A percentile compares a stretch with the other conserved stretches of the same genome.
These are phyloP conservation scores for Tephrocybe sp. DNA, from an alignment of 768 basidiomycete species.

Conservation along the genomic window DNA sequence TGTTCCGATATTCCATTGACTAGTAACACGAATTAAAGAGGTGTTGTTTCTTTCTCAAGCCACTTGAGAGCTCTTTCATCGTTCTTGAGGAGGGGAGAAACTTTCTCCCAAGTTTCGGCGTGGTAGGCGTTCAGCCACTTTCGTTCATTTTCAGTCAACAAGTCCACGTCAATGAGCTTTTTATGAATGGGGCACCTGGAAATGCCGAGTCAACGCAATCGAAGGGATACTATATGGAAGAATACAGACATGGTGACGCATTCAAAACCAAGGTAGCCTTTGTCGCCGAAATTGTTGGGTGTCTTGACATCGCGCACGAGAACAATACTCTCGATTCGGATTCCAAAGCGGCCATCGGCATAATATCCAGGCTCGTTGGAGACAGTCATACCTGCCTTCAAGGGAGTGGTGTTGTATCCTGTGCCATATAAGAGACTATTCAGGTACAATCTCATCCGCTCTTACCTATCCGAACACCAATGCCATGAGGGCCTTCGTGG, in stretches of 20 bases:
- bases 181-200: slow-evolving; percentile 83
- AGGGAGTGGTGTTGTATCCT: slow-evolving; percentile 66
- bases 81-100: slow-evolving; percentile 66
- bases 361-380: slow-evolving; percentile 96
- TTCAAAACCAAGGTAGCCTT: slow-evolving; percentile 84
- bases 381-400: slow-evolving; percentile 86
- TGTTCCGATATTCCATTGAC: no score
- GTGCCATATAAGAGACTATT: background rate
- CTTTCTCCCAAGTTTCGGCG: slow-evolving; percentile 66
- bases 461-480: slow-evolving; percentile 54
- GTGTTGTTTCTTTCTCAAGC: slow-evolving; percentile 59
- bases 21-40: no score
- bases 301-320: slow-evolving; percentile 72
- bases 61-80: slow-evolving; percentile 59
- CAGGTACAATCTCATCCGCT: background rate
- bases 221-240: background rate
- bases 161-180: slow-evolving; percentile 62
- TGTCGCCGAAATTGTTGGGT: slow-evolving; percentile 75
- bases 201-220: background rate
- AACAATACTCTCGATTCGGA: slow-evolving; percentile 90
- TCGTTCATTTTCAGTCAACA: slow-evolving; percentile 66
- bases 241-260: slow-evolving; percentile 75
- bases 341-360: slow-evolving; percentile 85
- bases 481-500: slow-evolving; percentile 80
- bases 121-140: slow-evolving; percentile 88